phyloP scores from a whole-genome alignment of 176 grass and related monocot species.

The Cenchrus fungigraminus region DNA sequence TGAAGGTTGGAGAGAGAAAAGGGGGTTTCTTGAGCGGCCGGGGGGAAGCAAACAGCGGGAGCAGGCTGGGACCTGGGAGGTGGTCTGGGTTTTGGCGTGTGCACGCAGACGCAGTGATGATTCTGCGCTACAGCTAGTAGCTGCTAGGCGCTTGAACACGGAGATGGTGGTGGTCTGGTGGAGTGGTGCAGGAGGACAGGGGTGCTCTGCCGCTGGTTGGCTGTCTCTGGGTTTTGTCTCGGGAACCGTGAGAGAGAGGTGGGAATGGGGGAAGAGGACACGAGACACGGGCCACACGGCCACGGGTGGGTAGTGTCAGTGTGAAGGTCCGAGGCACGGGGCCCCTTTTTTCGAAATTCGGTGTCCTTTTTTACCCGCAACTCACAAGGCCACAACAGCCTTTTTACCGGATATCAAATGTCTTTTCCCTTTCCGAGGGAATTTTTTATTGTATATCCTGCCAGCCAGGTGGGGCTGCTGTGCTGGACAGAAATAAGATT shows the following conservation, averaged over 20 bases:
- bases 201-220: background rate
- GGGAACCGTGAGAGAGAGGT: background rate
- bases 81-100: background rate
- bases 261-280: background rate
- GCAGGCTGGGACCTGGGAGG: background rate
- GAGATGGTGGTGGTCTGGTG: background rate
- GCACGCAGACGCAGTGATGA: background rate
- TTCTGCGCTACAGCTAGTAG: constrained; percentile 2
- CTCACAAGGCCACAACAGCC: background rate
- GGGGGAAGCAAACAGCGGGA: background rate
- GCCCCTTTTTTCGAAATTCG: constrained; percentile 1
- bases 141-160: background rate
- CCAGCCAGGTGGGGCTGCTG: background rate
- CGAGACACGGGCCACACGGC: no score
- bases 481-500: no score
- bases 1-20: background rate
- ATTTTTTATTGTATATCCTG: background rate
- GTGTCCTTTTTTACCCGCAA: background rate
- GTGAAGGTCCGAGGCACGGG: background rate
- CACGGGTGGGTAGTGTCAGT: background rate
- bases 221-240: constrained; percentile 5
- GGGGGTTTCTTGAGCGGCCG: background rate
- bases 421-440: background rate
- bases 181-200: background rate
- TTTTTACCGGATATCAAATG: background rate